These are phyloP conservation scores for Linanthus parryae DNA, from an alignment of 148 eudicot genomes.

Conservation along the genomic window DNA sequence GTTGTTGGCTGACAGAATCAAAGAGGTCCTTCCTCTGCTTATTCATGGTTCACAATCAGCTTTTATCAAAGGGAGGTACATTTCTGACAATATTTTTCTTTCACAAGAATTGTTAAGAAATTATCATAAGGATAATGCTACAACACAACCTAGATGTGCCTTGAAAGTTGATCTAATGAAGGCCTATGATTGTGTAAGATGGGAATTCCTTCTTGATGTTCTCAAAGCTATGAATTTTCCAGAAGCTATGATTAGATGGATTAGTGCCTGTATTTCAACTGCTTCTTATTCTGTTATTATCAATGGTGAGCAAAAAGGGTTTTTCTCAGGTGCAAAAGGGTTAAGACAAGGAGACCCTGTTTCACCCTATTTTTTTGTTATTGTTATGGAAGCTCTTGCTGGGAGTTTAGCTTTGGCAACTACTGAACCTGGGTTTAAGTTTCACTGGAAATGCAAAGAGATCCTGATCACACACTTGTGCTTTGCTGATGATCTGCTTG, in stretches of 20 bases:
- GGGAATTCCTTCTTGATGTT: not conserved
- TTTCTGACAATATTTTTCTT: not conserved
- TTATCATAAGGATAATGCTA: not conserved
- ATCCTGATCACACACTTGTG: not conserved
- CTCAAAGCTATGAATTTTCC: not conserved
- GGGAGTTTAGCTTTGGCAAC: not conserved
- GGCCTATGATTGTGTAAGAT: no score
- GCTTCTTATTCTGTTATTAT: not conserved
- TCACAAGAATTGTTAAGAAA: not conserved
- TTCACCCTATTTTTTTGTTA: not conserved
- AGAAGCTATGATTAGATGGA: not conserved
- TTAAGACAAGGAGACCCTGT: not conserved
- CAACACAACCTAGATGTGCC: not conserved
- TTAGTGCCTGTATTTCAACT: not conserved
- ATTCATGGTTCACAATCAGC: not conserved
- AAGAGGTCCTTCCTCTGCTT: no score
- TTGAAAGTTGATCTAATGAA: no score
- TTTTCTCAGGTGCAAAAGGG: not conserved
- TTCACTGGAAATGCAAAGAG: not conserved
- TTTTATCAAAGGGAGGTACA: not conserved
- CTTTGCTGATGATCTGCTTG: not conserved
- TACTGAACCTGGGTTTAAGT: not conserved
- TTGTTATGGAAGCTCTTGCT: not conserved
- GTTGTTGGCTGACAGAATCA: no score
- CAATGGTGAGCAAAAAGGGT: not conserved